Percentiles rank a stretch among this genome's conserved stretches.
phyloP scores from a whole-genome alignment of 345 rosid species.

The Trapa incisa region DNA sequence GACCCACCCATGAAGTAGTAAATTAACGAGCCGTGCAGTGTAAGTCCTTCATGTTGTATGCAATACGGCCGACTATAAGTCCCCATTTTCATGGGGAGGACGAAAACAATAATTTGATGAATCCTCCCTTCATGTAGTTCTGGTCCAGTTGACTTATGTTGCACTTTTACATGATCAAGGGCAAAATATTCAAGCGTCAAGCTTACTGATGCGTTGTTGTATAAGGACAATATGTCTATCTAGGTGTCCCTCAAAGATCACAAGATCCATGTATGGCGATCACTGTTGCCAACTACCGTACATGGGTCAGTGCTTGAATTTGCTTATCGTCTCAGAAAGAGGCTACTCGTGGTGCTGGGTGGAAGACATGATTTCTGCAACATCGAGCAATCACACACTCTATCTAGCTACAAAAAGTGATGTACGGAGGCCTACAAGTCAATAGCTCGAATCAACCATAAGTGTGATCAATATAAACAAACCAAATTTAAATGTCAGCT shows the following conservation, averaged over 20 bases:
- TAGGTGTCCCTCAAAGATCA: not conserved
- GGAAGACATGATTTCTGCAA: not conserved
- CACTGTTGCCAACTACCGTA: not conserved
- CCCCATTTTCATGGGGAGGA: not conserved
- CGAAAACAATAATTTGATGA: not conserved
- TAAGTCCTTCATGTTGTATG: not conserved
- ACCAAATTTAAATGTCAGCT: not conserved
- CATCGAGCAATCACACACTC: not conserved
- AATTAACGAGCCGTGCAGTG: not conserved
- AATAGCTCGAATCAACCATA: too few species aligned
- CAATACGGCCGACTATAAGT: not conserved
- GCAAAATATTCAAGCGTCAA: too few species aligned
- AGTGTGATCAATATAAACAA: not conserved
- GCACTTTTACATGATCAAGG: too few species aligned
- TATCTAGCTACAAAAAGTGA: not conserved
- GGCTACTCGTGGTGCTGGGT: not conserved
- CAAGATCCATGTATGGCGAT: not conserved
- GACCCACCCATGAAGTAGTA: slow-evolving; percentile 2
- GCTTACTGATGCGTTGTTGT: too few species aligned
- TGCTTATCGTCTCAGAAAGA: not conserved
- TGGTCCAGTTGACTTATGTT: too few species aligned
- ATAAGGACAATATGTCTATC: too few species aligned
- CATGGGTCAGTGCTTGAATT: not conserved
- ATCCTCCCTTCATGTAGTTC: not conserved
- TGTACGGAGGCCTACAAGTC: not conserved